phyloP scores from a whole-genome alignment of 2,329 filamentous ascomycete species.

The Cadophora sp. region DNA sequence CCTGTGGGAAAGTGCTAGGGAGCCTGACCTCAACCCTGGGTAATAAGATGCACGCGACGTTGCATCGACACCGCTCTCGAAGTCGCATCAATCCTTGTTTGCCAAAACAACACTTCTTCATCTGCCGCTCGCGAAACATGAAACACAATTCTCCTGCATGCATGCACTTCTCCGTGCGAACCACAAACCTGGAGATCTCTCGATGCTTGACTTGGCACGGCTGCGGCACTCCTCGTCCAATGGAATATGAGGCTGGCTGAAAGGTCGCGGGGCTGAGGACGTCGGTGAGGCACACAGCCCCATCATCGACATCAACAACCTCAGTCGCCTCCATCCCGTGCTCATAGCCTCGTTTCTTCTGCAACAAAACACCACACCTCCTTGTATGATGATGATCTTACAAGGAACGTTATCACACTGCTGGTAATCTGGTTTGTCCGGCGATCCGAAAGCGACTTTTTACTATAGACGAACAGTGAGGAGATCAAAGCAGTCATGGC shows the following conservation, averaged over 20 bases:
- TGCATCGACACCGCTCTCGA: not conserved
- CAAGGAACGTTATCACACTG: not conserved
- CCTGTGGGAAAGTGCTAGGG: not conserved
- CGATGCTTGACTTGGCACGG: not conserved
- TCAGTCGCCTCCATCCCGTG: not conserved
- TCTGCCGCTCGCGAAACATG: conserved; percentile 3
- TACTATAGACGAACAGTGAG: not conserved
- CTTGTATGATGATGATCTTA: conserved; percentile 8
- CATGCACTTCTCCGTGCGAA: conserved; percentile 1
- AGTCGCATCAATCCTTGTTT: not conserved
- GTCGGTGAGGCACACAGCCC: not conserved
- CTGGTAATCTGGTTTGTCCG: not conserved
- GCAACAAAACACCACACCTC: not conserved
- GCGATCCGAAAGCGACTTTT: not conserved
- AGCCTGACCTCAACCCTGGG: not conserved
- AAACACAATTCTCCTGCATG: conserved; percentile 13
- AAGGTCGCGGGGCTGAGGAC: conserved; percentile 8
- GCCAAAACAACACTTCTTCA: not conserved
- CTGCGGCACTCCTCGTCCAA: not conserved
- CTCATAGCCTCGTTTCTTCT: conserved; percentile 4
- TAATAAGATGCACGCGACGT: not conserved
- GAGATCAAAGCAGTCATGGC: conserved; percentile 11
- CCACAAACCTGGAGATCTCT: conserved; percentile 8
- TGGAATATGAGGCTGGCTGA: not conserved
- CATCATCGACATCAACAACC: not conserved